Evolutionary conservation across 2,329 filamentous ascomycete genomes (phyloP).

Genomic region (Fusarium buharicum): DNA sequence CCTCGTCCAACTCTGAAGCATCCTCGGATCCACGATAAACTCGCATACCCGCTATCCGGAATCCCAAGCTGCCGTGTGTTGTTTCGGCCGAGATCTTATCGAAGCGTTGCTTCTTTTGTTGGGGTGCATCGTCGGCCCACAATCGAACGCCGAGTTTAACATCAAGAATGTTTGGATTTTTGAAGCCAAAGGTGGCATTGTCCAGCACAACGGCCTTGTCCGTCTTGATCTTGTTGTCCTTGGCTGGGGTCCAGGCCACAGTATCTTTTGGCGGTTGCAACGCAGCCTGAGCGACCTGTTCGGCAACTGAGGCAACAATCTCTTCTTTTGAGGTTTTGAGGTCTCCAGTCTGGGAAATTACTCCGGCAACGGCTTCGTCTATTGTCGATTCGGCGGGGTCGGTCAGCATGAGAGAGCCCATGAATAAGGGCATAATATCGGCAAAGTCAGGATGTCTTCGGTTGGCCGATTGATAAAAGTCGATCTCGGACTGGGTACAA

Average conservation of each 20-base stretch:
- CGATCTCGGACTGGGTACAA: slow-evolving; percentile 84
- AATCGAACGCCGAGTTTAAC: slow-evolving; percentile 88
- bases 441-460: slow-evolving; percentile 77
- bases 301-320: slow-evolving; percentile 44
- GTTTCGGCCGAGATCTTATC: slow-evolving; percentile 68
- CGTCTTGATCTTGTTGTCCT: slow-evolving; percentile 73
- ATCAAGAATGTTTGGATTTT: slow-evolving; percentile 88
- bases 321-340: slow-evolving; percentile 49
- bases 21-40: slow-evolving; percentile 68
- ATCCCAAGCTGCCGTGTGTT: slow-evolving; percentile 69
- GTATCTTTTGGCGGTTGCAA: slow-evolving; percentile 34
- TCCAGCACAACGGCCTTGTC: slow-evolving; percentile 84
- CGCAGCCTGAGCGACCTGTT: slow-evolving; percentile 45
- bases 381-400: slow-evolving; percentile 61
- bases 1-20: slow-evolving; percentile 60
- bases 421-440: slow-evolving; percentile 83
- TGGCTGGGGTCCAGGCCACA: slow-evolving; percentile 60
- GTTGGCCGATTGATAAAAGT: slow-evolving; percentile 83
- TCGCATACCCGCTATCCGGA: slow-evolving; percentile 73
- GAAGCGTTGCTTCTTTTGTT: slow-evolving; percentile 69
- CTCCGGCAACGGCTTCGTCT: slow-evolving; percentile 59
- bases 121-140: slow-evolving; percentile 79
- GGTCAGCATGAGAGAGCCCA: slow-evolving; percentile 81
- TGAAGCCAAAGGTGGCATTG: slow-evolving; percentile 84
- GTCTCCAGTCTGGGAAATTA: slow-evolving; percentile 54